phyloP scores from a whole-genome alignment of 2,329 filamentous ascomycete genomes.

The Lasiodiplodia sp. region DNA sequence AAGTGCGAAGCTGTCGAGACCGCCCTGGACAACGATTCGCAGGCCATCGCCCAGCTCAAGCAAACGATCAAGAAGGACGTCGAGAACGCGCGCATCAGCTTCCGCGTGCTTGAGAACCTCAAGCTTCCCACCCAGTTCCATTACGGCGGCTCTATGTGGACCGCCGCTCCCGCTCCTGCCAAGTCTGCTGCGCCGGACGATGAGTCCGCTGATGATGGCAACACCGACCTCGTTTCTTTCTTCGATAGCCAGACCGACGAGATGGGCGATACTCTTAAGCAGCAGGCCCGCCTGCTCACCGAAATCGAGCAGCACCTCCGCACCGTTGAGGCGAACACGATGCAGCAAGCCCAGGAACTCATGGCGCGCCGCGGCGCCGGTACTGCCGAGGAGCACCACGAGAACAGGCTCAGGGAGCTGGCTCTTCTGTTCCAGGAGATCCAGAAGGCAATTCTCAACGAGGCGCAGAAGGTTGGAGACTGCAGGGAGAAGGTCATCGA shows the following conservation, averaged over 20 bases:
- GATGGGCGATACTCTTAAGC: constrained; percentile 48
- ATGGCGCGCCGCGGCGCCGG: constrained; percentile 39
- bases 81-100: constrained; percentile 73
- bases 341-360: constrained; percentile 53
- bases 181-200: constrained; percentile 33
- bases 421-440: constrained; percentile 56
- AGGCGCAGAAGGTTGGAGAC: constrained; percentile 55
- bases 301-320: constrained; percentile 58
- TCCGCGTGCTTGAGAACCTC: constrained; percentile 77
- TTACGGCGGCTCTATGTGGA: constrained; percentile 47
- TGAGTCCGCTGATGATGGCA: constrained; percentile 46
- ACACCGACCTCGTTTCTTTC: constrained; percentile 55
- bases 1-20: constrained; percentile 70
- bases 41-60: constrained; percentile 64
- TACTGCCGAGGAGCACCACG: constrained; percentile 33
- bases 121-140: constrained; percentile 72
- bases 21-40: constrained; percentile 68
- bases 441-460: constrained; percentile 57
- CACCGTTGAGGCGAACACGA: constrained; percentile 55
- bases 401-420: constrained; percentile 50
- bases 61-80: constrained; percentile 69
- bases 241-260: constrained; percentile 52
- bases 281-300: constrained; percentile 52
- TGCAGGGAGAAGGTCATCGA: constrained; percentile 57
- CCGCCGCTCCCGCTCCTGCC: constrained; percentile 38